Percentiles rank a stretch among this genome's conserved stretches.
Evolutionary conservation across 2,329 filamentous ascomycete species (phyloP).

Genomic region (Venturia oleaginea): DNA sequence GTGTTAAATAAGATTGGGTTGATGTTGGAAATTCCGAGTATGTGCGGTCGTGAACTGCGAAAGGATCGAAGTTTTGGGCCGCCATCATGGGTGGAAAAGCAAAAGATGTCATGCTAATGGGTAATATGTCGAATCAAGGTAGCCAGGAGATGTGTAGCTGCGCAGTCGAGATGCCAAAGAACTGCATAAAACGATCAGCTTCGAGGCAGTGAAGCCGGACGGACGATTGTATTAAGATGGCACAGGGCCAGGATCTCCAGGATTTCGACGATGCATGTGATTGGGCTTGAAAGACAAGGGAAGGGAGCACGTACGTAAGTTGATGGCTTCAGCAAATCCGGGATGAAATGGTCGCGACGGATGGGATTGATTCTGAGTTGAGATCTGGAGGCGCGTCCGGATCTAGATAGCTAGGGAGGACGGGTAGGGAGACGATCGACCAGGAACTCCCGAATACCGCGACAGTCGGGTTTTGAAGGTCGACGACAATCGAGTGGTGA

Average conservation of each 20-base stretch:
- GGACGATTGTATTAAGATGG: not conserved
- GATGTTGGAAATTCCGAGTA: constrained; percentile 4
- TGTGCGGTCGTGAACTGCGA: not conserved
- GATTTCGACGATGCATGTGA: not conserved
- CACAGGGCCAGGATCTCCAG: not conserved
- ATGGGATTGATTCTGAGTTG: too few relatives aligned
- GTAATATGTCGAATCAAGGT: not conserved
- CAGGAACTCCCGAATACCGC: constrained; percentile 1
- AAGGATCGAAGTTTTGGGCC: constrained; percentile 11
- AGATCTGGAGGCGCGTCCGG: constrained; percentile 7
- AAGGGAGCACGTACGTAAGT: not conserved
- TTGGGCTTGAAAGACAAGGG: constrained; percentile 7
- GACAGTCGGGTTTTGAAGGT: not conserved
- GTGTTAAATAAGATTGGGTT: constrained; percentile 3
- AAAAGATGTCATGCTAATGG: constrained; percentile 13
- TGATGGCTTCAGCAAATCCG: not conserved
- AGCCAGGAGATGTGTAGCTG: not conserved
- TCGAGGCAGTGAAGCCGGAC: not conserved
- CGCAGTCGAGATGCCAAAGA: not conserved
- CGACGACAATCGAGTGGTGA: not conserved
- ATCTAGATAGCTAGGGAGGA: constrained; percentile 4
- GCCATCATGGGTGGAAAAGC: constrained; percentile 13
- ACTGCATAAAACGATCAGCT: not conserved
- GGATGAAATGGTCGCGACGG: not conserved
- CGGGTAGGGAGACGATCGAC: constrained; percentile 9